Evolutionary conservation across 1,139 yeast genomes (phyloP).

Genomic region (Yamadazyma triangularis): DNA sequence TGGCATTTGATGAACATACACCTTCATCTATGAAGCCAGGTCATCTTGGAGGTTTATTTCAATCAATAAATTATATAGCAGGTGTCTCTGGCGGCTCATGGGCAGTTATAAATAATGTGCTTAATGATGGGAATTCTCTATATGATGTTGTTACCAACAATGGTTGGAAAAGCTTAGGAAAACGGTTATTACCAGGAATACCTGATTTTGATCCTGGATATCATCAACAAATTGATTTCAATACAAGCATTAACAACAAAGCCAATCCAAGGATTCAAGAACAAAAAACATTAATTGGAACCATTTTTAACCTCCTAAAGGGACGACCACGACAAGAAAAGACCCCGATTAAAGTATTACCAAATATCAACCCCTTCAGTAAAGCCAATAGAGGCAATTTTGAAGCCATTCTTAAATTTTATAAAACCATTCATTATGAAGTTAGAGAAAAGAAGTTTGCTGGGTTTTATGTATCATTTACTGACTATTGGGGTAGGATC

Average conservation of each 20-base stretch:
- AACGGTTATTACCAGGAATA: slow-evolving; percentile 52
- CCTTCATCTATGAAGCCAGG: slow-evolving; percentile 20
- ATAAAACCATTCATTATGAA: slow-evolving; percentile 47
- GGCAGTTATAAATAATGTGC: slow-evolving; percentile 49
- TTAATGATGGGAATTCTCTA: slow-evolving; percentile 39
- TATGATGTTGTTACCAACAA: not conserved
- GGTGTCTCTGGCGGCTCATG: slow-evolving; percentile 76
- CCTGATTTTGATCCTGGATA: slow-evolving; percentile 40
- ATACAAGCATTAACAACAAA: not conserved
- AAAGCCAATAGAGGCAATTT: too few species aligned
- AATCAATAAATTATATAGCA: slow-evolving; percentile 49
- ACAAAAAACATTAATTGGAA: not conserved
- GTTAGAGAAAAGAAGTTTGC: slow-evolving; percentile 45
- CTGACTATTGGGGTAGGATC: slow-evolving; percentile 69
- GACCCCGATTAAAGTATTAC: not conserved
- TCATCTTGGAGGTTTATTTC: slow-evolving; percentile 45
- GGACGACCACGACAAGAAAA: not conserved
- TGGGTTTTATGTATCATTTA: slow-evolving; percentile 56
- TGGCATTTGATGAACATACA: slow-evolving; percentile 48
- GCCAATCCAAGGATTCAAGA: not conserved
- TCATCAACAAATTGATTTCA: not conserved
- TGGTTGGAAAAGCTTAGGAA: slow-evolving; percentile 23
- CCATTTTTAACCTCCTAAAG: too few species aligned
- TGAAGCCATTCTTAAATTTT: slow-evolving; percentile 39
- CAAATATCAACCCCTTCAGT: too few species aligned